Percentiles rank a stretch among this genome's conserved stretches.
Conservation (phyloP, 2,329 filamentous ascomycete genomes). For the Fonsecaea multimorphosa region DNA sequence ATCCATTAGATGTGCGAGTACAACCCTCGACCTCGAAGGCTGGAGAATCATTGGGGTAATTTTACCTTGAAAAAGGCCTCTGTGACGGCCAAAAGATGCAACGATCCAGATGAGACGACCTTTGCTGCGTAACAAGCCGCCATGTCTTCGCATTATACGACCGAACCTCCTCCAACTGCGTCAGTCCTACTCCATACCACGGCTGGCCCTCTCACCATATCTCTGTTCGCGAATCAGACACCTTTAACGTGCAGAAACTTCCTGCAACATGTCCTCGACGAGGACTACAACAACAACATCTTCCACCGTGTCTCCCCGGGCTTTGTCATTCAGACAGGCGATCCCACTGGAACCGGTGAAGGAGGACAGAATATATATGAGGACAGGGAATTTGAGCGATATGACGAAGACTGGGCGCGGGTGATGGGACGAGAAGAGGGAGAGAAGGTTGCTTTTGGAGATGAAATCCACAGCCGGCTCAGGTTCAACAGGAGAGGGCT, state of each 20-base stretch:
- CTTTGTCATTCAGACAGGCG: conserved; percentile 93
- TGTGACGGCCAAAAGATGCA: not conserved
- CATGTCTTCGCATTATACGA: conserved; percentile 88
- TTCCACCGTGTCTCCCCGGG: conserved; percentile 92
- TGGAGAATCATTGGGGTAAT: not conserved
- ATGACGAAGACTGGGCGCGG: conserved; percentile 58
- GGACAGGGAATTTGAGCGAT: conserved; percentile 59
- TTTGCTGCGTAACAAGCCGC: conserved; percentile 46
- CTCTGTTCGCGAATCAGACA: conserved; percentile 93
- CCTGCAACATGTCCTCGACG: conserved; percentile 90
- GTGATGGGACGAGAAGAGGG: conserved; percentile 60
- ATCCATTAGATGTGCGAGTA: not conserved
- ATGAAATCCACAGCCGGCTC: conserved; percentile 90
- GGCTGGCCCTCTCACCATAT: conserved; percentile 83
- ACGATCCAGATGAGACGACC: not conserved
- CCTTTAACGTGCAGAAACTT: conserved; percentile 94
- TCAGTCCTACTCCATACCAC: conserved; percentile 92
- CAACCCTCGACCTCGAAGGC: not conserved
- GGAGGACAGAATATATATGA: conserved; percentile 93
- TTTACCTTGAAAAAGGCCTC: not conserved
- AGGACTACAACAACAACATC: conserved; percentile 91
- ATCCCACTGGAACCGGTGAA: conserved; percentile 78
- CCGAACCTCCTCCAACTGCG: conserved; percentile 91
- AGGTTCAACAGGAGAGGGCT: conserved; percentile 92
- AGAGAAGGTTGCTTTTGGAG: conserved; percentile 72